Conservation (phyloP, 768 basidiomycete genomes). For the Lactifluus pinguis region DNA sequence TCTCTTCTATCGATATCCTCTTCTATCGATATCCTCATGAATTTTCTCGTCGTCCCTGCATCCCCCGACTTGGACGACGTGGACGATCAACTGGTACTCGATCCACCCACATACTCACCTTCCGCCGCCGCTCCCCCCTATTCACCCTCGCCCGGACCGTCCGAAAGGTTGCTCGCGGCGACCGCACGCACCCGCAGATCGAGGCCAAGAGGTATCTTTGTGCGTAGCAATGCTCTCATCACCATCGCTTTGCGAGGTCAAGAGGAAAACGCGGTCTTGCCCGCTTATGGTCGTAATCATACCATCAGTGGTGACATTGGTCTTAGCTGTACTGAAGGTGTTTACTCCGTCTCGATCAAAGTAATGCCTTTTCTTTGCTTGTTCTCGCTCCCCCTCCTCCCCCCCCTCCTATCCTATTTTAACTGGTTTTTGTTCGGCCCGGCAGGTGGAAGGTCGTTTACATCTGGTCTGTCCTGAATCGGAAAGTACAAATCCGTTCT, state of each 20-base stretch:
- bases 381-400: too few species aligned
- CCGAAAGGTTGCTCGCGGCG: constrained; percentile 45
- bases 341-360: constrained; percentile 38
- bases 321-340: constrained; percentile 31
- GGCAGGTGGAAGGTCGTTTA: constrained; percentile 22
- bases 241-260: constrained; percentile 41
- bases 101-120: constrained; percentile 46
- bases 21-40: too few species aligned
- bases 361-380: constrained; percentile 22
- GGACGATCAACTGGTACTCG: neutral
- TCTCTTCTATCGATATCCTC: too few species aligned
- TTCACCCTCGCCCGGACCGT: constrained; percentile 42
- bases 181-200: constrained; percentile 27
- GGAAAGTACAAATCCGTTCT: constrained; percentile 5
- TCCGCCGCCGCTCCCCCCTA: constrained; percentile 49
- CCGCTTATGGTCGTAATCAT: constrained; percentile 38
- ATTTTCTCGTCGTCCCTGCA: too few species aligned
- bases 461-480: constrained; percentile 16
- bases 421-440: neutral
- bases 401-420: neutral
- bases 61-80: neutral
- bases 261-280: constrained; percentile 30
- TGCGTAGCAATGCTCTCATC: constrained; percentile 31
- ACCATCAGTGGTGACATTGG: constrained; percentile 36
- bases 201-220: constrained; percentile 33